Base-by-base conservation (phyloP, 2,329 filamentous ascomycete species). In the Pseudopithomyces chartarum region DNA sequence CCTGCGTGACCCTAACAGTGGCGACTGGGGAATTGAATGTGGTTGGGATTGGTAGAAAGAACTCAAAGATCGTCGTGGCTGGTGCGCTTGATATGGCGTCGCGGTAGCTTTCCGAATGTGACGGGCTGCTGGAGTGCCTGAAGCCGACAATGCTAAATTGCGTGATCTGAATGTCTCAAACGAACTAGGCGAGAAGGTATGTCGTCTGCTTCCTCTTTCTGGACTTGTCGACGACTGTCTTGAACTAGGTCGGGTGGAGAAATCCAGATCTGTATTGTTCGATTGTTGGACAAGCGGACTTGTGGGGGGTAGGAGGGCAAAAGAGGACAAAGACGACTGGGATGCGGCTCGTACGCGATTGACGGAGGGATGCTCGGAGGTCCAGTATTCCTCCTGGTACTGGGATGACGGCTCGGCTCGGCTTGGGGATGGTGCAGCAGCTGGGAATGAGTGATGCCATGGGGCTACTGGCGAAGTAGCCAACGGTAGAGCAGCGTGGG, bases 241-340 rank as follows among this genome's bases (percentile, higher is more conserved):
- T 36, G 73, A 72, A 59, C 56, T 54, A 80, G 60, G 67, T 38
- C 62, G 64, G 6, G 84, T 80, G 2, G 85, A 81, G 46, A 89
- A 80, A 56, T 91, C 87, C 20, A 89, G 70, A 63, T 95, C 91
- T 6, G 91, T 88, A 64, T 93, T 95, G 76, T 89, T 96, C 68
- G 92, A 87, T 40, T 92, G 92, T 68, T 97, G 88, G 0, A 96
- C 93, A 11, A 99, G 81, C 13, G 95, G 95, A 67, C 93, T 98
- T 2, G 95, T 98, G 0, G 95, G 94, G 2, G 91, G 86, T 76
- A 94, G 90, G 59, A 96, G 90, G 32, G 90, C 83, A 73, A 97
- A 97, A 65, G 87, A 92, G 1, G 88, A 89, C 13, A 90, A 82
- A 1, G 91, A 90, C 7, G 88, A 92, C 56, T 78, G 77, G 33